Base-by-base conservation (phyloP, 1,284 basidiomycete genomes). In the Heterobasidion parviporum region DNA sequence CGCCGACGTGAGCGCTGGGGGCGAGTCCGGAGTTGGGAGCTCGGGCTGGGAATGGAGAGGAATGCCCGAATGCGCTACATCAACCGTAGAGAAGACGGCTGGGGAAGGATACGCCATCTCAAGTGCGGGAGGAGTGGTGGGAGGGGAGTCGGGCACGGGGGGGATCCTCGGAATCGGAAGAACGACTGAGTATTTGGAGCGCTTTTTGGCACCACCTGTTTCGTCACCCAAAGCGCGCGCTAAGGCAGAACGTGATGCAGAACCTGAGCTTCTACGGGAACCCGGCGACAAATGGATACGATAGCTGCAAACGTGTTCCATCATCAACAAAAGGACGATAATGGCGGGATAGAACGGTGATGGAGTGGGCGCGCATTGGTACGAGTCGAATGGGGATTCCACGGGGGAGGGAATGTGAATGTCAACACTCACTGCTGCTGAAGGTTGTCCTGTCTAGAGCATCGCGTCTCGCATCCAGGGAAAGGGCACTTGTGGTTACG, bases 401-500 rank as follows among this genome's bases (percentile, higher is more conserved):
- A 41, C 38, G 38, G n/a, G 38, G 38, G 6, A n/a, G 38, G n/a
- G n/a, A 41, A 41, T 15, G n/a, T 41, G 38, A n/a, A 12, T 8
- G 38, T 3, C 3, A 41, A 18, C 32, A 82, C 88, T 74, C 57
- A 91, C 89, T 91, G 89, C 63, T 91, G 89, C 60, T 90, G 88
- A 10, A 91, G 74, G 61, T 91, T 91, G 64, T 91, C 88, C 67
- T 89, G 87, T 50, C 87, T 74, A 6, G 87, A 89, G 64, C 88
- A 91, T 14, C 87, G 76, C 2, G 87, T 90, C 61, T 89, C 85
- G 66, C 89, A 91, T 38, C 88, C 88, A 20, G 87, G 88, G 70
- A 89, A 90, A 34, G 88, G 88, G 63, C 87, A 91, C 56, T 82
- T 87, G 72, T 89, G 86, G 69, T 89, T 89, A 56, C 85, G 74